Evolutionary conservation across 1,284 basidiomycete genomes (phyloP).

Genomic region (Heliocybe sulcata): DNA sequence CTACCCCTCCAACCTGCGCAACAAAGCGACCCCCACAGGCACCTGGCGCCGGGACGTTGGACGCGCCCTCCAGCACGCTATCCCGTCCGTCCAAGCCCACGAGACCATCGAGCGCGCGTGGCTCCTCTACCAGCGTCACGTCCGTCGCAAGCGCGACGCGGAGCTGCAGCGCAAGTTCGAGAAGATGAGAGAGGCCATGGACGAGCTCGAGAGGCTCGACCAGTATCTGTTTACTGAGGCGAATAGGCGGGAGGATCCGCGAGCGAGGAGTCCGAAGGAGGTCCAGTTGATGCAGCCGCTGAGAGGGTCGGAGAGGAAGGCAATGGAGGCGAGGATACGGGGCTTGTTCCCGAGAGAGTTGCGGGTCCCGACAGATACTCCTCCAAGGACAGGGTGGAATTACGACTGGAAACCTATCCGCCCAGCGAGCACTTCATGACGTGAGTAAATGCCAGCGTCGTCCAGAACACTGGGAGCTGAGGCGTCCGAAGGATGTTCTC

Average conservation of each 20-base stretch:
- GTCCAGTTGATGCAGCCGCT: conserved; percentile 51
- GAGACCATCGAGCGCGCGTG: conserved; percentile 92
- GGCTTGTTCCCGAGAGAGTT: conserved; percentile 83
- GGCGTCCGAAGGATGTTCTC: too few relatives aligned
- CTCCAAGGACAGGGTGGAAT: conserved; percentile 68
- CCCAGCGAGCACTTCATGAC: conserved; percentile 23
- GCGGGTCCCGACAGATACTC: conserved; percentile 72
- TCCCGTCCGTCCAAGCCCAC: conserved; percentile 84
- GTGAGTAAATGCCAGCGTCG: too few relatives aligned
- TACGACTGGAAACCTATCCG: conserved; percentile 69
- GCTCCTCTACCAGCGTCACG: conserved; percentile 73
- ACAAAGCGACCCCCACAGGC: conserved; percentile 66
- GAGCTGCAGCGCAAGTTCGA: conserved; percentile 69
- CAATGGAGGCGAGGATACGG: conserved; percentile 69
- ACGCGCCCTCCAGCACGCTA: conserved; percentile 62
- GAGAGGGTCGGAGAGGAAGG: conserved; percentile 62
- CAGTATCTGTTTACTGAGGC: conserved; percentile 66
- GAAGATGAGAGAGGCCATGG: conserved; percentile 76
- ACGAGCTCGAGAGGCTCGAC: conserved; percentile 66
- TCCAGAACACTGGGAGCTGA: too few relatives aligned
- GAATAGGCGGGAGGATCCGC: conserved; percentile 70
- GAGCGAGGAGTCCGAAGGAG: conserved; percentile 52
- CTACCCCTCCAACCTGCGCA: conserved; percentile 72
- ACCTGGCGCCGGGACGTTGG: conserved; percentile 75
- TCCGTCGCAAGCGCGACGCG: conserved; percentile 59